These are phyloP conservation scores for Rossbeevera mucosa DNA, from an alignment of 768 basidiomycete species.

Conservation along the genomic window DNA sequence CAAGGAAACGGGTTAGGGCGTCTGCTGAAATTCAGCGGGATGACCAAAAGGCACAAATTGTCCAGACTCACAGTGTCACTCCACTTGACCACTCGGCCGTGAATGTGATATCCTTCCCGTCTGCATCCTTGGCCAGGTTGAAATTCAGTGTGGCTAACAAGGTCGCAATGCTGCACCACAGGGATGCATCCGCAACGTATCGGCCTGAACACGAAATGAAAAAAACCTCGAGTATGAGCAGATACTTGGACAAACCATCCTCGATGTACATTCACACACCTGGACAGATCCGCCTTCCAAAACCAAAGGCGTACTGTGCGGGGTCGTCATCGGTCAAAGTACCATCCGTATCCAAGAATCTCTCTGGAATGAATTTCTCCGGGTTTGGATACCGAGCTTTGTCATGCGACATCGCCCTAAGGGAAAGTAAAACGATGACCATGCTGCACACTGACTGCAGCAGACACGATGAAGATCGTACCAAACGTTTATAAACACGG, in stretches of 20 bases:
- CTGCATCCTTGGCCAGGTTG: background rate
- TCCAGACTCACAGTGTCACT: background rate
- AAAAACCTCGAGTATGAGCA: too few species aligned
- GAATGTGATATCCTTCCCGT: background rate
- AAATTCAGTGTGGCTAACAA: background rate
- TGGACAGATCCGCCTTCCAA: background rate
- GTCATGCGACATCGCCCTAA: conserved; percentile 14
- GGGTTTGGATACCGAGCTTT: conserved; percentile 9
- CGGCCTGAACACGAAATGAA: background rate
- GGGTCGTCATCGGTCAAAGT: conserved; percentile 5
- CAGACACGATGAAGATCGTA: background rate
- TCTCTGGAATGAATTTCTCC: conserved; percentile 10
- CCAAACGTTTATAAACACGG: conserved; percentile 7
- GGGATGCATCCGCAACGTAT: background rate
- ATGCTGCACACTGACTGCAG: too few species aligned
- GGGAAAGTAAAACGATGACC: background rate
- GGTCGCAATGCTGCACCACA: background rate
- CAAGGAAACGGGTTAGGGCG: background rate
- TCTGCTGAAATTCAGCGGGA: background rate
- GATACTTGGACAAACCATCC: too few species aligned
- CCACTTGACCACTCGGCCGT: background rate
- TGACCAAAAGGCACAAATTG: background rate
- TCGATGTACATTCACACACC: background rate
- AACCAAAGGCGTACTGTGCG: conserved; percentile 5
- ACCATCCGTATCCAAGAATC: conserved; percentile 10